These are phyloP conservation scores for Beauveria rudraprayagi DNA, from an alignment of 2,329 filamentous ascomycete species.

Conservation along the genomic window DNA sequence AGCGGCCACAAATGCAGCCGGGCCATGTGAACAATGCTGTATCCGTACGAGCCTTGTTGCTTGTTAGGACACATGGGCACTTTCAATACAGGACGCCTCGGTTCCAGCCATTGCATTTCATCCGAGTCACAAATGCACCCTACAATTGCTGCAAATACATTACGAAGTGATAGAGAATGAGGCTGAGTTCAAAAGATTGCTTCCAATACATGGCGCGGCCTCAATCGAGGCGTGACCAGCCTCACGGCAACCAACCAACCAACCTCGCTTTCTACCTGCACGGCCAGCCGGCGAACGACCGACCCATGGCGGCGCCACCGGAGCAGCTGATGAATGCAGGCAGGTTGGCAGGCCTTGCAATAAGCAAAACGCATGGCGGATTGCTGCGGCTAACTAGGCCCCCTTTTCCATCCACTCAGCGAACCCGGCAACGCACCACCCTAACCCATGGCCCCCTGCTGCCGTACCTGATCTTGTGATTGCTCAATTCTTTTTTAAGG, in stretches of 20 bases:
- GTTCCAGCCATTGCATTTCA: background rate
- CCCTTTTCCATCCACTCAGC: background rate
- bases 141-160: too few species aligned
- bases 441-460: constrained; percentile 7
- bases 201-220: background rate
- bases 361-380: background rate
- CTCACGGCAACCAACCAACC: background rate
- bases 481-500: constrained; percentile 1
- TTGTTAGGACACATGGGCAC: background rate
- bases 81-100: too few species aligned
- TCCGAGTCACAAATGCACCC: too few species aligned
- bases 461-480: constrained; percentile 11
- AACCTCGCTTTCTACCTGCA: background rate
- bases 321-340: constrained; percentile 5
- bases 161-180: background rate
- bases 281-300: background rate
- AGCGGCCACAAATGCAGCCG: background rate
- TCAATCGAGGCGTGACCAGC: background rate
- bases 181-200: background rate
- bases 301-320: constrained; percentile 1
- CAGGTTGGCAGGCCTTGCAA: background rate
- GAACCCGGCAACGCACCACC: background rate
- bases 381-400: background rate
- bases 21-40: background rate
- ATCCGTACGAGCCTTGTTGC: background rate